These are phyloP conservation scores for Thalia dealbata DNA, from an alignment of 176 grass and related monocot species.

Conservation along the genomic window DNA sequence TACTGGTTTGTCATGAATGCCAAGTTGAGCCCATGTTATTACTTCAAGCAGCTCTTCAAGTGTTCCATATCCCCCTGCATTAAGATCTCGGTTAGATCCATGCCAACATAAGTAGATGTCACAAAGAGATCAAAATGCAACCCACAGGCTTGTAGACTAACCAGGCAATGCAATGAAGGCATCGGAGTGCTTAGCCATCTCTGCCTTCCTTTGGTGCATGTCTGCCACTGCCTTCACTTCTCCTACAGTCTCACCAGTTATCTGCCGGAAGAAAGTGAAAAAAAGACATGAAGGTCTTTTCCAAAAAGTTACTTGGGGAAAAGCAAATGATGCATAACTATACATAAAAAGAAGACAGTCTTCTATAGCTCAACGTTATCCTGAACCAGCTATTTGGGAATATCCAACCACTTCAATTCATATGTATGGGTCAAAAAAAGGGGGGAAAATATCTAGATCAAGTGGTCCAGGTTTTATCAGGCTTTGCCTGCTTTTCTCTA, in stretches of 20 bases:
- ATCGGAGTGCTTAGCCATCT: constrained; percentile 98
- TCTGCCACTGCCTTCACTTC: constrained; percentile 83
- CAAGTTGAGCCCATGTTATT: constrained; percentile 96
- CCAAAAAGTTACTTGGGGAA: not conserved
- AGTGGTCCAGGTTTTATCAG: too few species aligned
- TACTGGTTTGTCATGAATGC: constrained; percentile 98
- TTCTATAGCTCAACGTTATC: too few species aligned
- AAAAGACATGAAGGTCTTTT: constrained; percentile 9
- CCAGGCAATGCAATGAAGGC: constrained; percentile 96
- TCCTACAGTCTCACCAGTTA: constrained; percentile 87
- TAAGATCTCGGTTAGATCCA: not conserved
- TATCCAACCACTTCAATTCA: too few species aligned
- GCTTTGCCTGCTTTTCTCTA: too few species aligned
- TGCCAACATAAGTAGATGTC: not conserved
- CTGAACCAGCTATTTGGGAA: too few species aligned
- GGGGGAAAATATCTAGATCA: too few species aligned
- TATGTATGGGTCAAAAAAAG: too few species aligned
- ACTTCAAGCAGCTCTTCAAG: constrained; percentile 98
- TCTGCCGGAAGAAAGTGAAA: constrained; percentile 33
- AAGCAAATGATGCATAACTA: too few species aligned
- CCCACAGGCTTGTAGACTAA: constrained; percentile 14
- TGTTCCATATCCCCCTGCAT: constrained; percentile 93
- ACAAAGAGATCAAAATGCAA: not conserved
- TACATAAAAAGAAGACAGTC: too few species aligned
- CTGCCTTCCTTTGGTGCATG: constrained; percentile 98